Evolutionary conservation across 345 rosid species (phyloP).

Genomic region (Gynandropsis gynandra): DNA sequence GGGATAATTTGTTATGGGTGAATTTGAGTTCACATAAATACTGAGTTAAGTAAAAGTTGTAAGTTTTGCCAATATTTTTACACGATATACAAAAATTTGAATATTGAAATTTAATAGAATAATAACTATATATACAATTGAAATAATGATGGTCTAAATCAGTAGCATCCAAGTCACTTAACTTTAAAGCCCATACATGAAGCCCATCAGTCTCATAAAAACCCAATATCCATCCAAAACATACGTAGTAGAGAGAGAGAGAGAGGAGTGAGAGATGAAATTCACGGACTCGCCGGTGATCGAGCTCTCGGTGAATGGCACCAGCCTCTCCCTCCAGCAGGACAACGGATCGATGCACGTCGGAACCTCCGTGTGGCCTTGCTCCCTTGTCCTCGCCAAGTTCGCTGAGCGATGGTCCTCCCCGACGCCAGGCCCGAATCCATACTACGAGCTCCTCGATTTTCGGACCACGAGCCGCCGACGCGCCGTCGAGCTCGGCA

Average conservation of each 20-base stretch:
- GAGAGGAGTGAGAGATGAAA: conserved; percentile 40
- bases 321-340: conserved; percentile 60
- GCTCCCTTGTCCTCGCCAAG: conserved; percentile 81
- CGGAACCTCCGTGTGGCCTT: conserved; percentile 93
- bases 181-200: no score
- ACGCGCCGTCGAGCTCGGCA: conserved; percentile 71
- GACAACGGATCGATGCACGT: conserved; percentile 88
- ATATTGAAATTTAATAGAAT: no score
- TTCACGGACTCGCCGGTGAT: conserved; percentile 89
- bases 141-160: no score
- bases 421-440: conserved; percentile 29
- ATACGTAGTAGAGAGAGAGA: background rate
- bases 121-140: no score
- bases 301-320: conserved; percentile 54
- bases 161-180: no score
- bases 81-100: no score
- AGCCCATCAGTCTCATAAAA: no score
- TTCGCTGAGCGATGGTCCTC: conserved; percentile 87
- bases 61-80: no score
- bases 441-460: conserved; percentile 61
- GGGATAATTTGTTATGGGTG: no score
- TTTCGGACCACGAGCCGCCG: conserved; percentile 35
- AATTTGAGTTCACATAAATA: no score
- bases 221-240: no score
- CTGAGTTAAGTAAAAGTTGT: no score